phyloP scores from a whole-genome alignment of 1,284 basidiomycete species.

The Fistulina hepatica region DNA sequence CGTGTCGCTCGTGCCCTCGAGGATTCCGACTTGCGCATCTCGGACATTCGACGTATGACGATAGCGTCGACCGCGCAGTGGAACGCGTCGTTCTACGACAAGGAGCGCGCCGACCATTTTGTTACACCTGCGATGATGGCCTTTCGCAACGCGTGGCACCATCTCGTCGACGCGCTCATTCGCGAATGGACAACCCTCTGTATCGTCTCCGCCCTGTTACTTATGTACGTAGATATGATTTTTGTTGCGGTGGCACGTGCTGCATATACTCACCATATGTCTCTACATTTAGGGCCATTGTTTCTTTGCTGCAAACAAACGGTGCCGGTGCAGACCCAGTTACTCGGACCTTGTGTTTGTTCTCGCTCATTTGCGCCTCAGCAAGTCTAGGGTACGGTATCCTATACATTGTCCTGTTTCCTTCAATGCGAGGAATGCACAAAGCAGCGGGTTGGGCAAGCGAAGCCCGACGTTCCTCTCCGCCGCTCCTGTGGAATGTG shows the following conservation, averaged over 20 bases:
- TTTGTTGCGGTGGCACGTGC: neutral
- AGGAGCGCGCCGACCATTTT: too few relatives aligned
- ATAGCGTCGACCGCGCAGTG: too few relatives aligned
- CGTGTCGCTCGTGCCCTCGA: conserved; percentile 64
- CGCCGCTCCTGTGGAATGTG: neutral
- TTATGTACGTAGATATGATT: conserved; percentile 21
- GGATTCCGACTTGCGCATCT: conserved; percentile 62
- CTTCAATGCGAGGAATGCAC: conserved; percentile 54
- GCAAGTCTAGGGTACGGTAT: conserved; percentile 60
- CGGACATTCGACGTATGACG: conserved; percentile 62
- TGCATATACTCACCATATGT: neutral
- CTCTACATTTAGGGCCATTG: conserved; percentile 39
- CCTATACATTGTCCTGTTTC: conserved; percentile 58
- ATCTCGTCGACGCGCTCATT: conserved; percentile 31
- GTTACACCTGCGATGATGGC: conserved; percentile 7
- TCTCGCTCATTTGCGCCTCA: conserved; percentile 50
- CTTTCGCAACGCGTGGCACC: conserved; percentile 27
- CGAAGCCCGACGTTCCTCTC: conserved; percentile 6
- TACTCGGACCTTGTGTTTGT: conserved; percentile 44
- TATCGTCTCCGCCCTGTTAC: conserved; percentile 30
- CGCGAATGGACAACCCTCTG: conserved; percentile 37
- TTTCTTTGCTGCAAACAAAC: conserved; percentile 53
- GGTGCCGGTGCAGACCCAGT: conserved; percentile 42
- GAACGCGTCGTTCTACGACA: too few relatives aligned
- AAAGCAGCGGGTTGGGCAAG: conserved; percentile 62